phyloP scores from a whole-genome alignment of 805 yeast species.

The Yarrowia divulgata region DNA sequence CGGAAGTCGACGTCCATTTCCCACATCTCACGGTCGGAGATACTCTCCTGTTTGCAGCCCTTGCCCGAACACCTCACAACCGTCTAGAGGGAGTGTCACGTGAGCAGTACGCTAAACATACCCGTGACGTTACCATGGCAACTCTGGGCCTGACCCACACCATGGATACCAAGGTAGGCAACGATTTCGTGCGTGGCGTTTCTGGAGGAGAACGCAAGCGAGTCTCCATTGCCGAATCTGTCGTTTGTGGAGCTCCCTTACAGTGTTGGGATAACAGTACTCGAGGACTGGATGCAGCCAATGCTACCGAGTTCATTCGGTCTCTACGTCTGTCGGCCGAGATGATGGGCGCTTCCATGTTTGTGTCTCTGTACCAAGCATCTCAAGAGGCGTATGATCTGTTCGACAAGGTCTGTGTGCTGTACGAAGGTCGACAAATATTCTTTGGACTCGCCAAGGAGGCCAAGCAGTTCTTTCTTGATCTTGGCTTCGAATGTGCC shows the following conservation, averaged over 20 bases:
- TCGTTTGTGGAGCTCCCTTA: constrained; percentile 55
- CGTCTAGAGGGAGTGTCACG: constrained; percentile 64
- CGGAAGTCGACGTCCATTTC: constrained; percentile 72
- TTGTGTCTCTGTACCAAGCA: constrained; percentile 73
- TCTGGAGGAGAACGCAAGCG: constrained; percentile 79
- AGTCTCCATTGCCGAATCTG: constrained; percentile 71
- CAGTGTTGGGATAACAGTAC: constrained; percentile 76
- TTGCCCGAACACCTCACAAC: constrained; percentile 66
- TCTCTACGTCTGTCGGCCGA: constrained; percentile 67
- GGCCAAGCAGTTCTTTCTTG: constrained; percentile 59
- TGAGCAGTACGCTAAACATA: constrained; percentile 60
- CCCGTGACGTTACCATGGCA: constrained; percentile 62
- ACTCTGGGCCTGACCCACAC: constrained; percentile 61
- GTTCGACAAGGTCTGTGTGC: constrained; percentile 65
- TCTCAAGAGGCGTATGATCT: constrained; percentile 67
- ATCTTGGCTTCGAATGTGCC: constrained; percentile 65
- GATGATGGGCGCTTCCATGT: constrained; percentile 60
- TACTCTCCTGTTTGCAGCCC: constrained; percentile 68
- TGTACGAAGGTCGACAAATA: constrained; percentile 68
- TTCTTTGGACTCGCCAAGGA: constrained; percentile 61
- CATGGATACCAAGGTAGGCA: constrained; percentile 68
- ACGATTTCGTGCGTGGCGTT: constrained; percentile 71
- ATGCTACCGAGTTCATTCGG: constrained; percentile 71
- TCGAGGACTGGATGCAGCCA: constrained; percentile 75
- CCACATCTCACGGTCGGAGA: constrained; percentile 72